Conservation (phyloP, 2,329 filamentous ascomycete species). For the Fusarium virguliforme region DNA sequence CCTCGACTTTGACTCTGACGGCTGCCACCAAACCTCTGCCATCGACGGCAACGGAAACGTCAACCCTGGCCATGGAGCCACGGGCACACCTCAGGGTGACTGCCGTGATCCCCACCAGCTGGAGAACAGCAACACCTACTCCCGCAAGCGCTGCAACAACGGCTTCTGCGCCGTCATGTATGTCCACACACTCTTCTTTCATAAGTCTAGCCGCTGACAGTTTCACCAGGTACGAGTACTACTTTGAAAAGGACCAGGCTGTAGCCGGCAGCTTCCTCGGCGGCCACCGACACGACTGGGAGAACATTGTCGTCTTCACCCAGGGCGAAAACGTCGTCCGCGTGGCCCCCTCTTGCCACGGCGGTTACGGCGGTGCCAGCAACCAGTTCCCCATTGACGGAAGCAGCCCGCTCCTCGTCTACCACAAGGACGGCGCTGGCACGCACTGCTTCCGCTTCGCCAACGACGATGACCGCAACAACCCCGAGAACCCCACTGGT, state of each 20-base stretch:
- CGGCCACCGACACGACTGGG: conserved; percentile 62
- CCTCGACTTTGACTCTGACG: conserved; percentile 60
- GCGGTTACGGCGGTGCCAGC: conserved; percentile 44
- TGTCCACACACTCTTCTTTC: rapidly evolving
- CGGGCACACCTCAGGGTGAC: conserved; percentile 50
- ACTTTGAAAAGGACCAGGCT: conserved; percentile 63
- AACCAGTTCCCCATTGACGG: conserved; percentile 46
- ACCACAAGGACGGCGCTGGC: conserved; percentile 52
- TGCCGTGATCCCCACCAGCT: conserved; percentile 54
- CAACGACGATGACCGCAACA: conserved; percentile 46
- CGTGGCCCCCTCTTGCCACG: conserved; percentile 53
- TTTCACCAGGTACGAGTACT: conserved; percentile 54
- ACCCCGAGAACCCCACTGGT: conserved; percentile 50
- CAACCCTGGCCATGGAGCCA: conserved; percentile 50
- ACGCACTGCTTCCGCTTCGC: conserved; percentile 55
- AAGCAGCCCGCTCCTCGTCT: conserved; percentile 46
- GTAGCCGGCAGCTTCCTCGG: conserved; percentile 52
- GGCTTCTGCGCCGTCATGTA: conserved; percentile 55
- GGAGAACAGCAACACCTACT: conserved; percentile 54
- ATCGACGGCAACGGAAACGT: conserved; percentile 57
- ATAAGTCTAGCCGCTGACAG: neutral
- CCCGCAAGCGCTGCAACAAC: conserved; percentile 55
- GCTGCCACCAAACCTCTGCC: conserved; percentile 65
- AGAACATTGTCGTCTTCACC: conserved; percentile 58
- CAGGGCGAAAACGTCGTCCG: conserved; percentile 47